These are phyloP conservation scores for Metschnikowia kofuensis DNA, from an alignment of 805 yeast species.

Conservation along the genomic window DNA sequence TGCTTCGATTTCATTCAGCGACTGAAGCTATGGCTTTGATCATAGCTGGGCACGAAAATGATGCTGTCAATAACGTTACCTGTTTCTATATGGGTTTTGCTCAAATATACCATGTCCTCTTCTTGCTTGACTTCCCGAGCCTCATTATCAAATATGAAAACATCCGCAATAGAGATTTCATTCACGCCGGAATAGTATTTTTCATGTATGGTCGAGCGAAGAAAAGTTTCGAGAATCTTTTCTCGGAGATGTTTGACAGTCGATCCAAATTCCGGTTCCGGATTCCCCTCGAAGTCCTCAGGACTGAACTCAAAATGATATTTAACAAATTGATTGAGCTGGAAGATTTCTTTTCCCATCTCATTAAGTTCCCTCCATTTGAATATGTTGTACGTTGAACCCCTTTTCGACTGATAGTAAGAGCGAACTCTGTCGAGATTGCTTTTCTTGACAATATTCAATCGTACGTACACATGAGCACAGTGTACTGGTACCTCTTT, in stretches of 20 bases:
- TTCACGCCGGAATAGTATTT: conserved; percentile 12
- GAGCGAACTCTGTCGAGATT: conserved; percentile 21
- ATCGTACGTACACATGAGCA: conserved; percentile 63
- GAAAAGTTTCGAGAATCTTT: conserved; percentile 55
- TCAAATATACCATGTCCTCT: conserved; percentile 30
- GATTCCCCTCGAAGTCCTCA: conserved; percentile 64
- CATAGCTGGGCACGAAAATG: conserved; percentile 6
- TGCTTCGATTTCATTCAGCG: too few species aligned
- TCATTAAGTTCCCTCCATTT: conserved; percentile 16
- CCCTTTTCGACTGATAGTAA: conserved; percentile 28
- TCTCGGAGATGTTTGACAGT: conserved; percentile 58
- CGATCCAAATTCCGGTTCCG: conserved; percentile 66
- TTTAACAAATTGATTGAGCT: conserved; percentile 29
- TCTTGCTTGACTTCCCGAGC: conserved; percentile 22
- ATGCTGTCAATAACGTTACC: conserved; percentile 37
- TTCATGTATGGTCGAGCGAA: conserved; percentile 32
- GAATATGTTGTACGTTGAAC: conserved; percentile 24
- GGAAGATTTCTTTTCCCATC: conserved; percentile 16
- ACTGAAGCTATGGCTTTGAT: too few species aligned
- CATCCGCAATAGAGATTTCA: conserved; percentile 16
- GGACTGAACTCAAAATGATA: conserved; percentile 81
- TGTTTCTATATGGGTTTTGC: conserved; percentile 39
- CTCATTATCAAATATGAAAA: conserved; percentile 30
- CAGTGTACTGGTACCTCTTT: conserved; percentile 75
- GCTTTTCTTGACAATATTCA: conserved; percentile 35